Conservation (phyloP, 768 basidiomycete genomes). For the Punctularia strigosozonata region DNA sequence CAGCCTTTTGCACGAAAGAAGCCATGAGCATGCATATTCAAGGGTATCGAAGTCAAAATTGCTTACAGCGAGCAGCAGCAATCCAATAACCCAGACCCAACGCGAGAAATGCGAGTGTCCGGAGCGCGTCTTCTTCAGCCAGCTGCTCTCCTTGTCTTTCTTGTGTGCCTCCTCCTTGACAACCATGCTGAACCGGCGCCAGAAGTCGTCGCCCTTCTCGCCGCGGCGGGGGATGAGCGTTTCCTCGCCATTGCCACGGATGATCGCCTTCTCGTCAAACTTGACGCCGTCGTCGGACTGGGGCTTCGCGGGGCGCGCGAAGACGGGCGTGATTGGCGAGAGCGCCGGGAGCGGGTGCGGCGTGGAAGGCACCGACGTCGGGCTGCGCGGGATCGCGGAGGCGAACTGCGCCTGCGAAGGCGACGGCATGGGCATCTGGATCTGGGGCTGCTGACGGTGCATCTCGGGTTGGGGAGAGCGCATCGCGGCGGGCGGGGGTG, state of each 20-base stretch:
- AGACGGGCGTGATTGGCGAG: slow-evolving; percentile 70
- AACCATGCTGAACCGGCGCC: slow-evolving; percentile 79
- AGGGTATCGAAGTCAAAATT: not conserved
- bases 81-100: slow-evolving; percentile 62
- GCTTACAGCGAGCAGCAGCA: slow-evolving; percentile 44
- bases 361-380: slow-evolving; percentile 30
- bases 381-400: slow-evolving; percentile 12
- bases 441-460: slow-evolving; percentile 16
- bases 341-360: slow-evolving; percentile 71
- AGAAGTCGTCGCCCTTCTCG: slow-evolving; percentile 74
- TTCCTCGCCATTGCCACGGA: slow-evolving; percentile 60
- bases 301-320: slow-evolving; percentile 45
- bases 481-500: slow-evolving; percentile 34
- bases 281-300: slow-evolving; percentile 28
- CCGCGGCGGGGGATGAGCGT: slow-evolving; percentile 55
- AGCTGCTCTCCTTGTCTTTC: slow-evolving; percentile 45
- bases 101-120: slow-evolving; percentile 41
- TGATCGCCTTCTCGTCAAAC: slow-evolving; percentile 40
- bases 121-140: slow-evolving; percentile 54
- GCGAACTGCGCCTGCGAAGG: slow-evolving; percentile 9
- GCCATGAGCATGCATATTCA: not conserved
- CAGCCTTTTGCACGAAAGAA: slow-evolving; percentile 23
- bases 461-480: slow-evolving; percentile 26
- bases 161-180: slow-evolving; percentile 50
- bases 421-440: slow-evolving; percentile 18